phyloP scores from a whole-genome alignment of 192 early-diverging fungal species.

The Podila verticillata region DNA sequence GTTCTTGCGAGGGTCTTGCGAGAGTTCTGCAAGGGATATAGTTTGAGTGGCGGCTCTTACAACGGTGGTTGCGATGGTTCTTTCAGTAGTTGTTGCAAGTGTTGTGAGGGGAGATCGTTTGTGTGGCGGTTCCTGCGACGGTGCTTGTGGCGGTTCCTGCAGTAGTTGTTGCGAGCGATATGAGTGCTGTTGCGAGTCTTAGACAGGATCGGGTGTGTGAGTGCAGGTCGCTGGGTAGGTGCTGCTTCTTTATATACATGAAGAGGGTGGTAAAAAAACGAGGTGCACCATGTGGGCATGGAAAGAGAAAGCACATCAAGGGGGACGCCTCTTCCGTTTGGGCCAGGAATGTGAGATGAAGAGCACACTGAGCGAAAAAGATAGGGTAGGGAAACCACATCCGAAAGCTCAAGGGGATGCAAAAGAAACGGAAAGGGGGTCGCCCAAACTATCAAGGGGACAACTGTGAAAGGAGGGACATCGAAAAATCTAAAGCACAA shows the following conservation, averaged over 20 bases:
- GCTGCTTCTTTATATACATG: background rate
- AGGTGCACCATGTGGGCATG: no score
- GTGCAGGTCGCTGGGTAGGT: background rate
- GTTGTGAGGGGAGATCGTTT: conserved; percentile 1
- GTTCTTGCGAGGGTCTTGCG: no score
- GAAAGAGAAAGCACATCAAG: no score
- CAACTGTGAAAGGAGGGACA: no score
- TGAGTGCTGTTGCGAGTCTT: background rate
- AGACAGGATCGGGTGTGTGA: background rate
- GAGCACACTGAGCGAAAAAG: no score
- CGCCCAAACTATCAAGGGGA: no score
- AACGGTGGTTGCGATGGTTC: background rate
- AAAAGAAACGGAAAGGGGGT: no score
- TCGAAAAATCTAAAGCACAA: no score
- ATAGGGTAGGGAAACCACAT: no score
- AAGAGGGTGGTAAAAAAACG: background rate
- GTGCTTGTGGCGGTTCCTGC: background rate
- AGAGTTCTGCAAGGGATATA: background rate
- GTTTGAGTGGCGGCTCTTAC: background rate
- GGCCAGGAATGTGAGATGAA: no score
- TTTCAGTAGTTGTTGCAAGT: background rate
- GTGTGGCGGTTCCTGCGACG: background rate
- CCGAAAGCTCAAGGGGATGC: no score
- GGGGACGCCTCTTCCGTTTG: no score
- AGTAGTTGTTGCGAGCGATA: background rate